Percentiles rank a stretch among this genome's conserved stretches.
These are phyloP conservation scores for Aspergillaceae sp. DNA, from an alignment of 2,329 filamentous ascomycete species.

Conservation along the genomic window DNA sequence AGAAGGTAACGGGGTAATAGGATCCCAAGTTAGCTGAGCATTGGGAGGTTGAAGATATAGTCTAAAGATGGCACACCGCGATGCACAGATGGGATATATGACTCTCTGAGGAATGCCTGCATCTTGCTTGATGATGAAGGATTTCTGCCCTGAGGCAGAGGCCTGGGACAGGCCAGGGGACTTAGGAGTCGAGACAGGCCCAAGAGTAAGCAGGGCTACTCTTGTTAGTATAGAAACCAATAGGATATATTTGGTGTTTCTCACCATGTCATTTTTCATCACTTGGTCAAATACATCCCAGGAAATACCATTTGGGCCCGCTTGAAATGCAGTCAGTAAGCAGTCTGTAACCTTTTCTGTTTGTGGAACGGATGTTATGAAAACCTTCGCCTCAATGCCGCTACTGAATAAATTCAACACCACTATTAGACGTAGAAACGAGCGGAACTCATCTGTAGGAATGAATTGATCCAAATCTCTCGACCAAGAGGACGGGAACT, in stretches of 20 bases:
- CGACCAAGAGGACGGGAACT: constrained; percentile 1
- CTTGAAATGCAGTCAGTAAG: background rate
- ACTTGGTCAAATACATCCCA: background rate
- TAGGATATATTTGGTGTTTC: background rate
- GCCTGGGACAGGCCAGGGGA: background rate
- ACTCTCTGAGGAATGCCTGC: background rate
- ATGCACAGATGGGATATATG: background rate
- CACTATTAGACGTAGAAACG: background rate
- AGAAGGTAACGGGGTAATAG: background rate
- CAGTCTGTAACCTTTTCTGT: background rate
- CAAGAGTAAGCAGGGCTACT: background rate
- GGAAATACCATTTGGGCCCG: background rate
- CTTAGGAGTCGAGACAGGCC: background rate
- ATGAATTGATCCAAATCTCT: background rate
- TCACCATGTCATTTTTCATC: background rate
- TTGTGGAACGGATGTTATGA: background rate
- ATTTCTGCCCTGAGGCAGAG: background rate
- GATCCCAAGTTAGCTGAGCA: background rate
- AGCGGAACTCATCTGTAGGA: background rate
- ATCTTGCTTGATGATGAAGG: background rate
- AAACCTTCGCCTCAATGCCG: background rate
- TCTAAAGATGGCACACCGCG: background rate
- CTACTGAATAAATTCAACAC: background rate
- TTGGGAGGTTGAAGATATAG: background rate
- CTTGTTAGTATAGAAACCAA: background rate